Evolutionary conservation across 345 rosid genomes (phyloP).

Genomic region (Brassica carinata): DNA sequence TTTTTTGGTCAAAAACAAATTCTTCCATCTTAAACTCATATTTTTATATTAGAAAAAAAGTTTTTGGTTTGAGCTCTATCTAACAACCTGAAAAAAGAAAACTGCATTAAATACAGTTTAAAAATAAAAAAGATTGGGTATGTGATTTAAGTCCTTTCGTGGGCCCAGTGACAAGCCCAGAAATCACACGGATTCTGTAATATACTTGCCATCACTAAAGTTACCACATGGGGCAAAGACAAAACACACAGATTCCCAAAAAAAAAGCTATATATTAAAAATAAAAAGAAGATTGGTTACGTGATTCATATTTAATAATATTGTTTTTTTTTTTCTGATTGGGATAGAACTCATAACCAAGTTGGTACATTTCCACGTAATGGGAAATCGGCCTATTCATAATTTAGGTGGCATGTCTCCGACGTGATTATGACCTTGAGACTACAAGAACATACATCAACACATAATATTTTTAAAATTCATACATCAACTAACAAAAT

Average conservation of each 20-base stretch:
- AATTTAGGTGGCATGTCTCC: too few relatives aligned
- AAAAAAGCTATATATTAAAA: background rate
- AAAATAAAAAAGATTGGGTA: background rate
- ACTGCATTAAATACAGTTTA: background rate
- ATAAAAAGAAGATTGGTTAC: background rate
- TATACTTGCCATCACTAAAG: background rate
- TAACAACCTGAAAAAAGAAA: background rate
- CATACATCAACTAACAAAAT: too few relatives aligned
- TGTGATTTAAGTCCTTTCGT: background rate
- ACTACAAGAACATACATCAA: too few relatives aligned
- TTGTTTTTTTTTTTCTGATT: background rate
- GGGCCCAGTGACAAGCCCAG: background rate
- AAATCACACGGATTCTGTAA: background rate
- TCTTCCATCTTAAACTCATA: background rate
- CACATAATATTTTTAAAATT: too few relatives aligned
- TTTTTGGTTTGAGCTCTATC: too few relatives aligned
- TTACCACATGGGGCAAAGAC: conserved; percentile 1
- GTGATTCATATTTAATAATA: background rate
- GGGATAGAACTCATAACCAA: conserved; percentile 1
- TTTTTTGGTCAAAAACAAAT: too few relatives aligned
- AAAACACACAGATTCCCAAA: background rate
- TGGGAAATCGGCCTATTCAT: too few relatives aligned
- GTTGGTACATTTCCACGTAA: conserved; percentile 22
- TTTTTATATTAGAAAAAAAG: too few relatives aligned
- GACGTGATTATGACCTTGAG: too few relatives aligned